These are phyloP conservation scores for Podospora didyma DNA, from an alignment of 495 filamentous ascomycete genomes.

Conservation along the genomic window DNA sequence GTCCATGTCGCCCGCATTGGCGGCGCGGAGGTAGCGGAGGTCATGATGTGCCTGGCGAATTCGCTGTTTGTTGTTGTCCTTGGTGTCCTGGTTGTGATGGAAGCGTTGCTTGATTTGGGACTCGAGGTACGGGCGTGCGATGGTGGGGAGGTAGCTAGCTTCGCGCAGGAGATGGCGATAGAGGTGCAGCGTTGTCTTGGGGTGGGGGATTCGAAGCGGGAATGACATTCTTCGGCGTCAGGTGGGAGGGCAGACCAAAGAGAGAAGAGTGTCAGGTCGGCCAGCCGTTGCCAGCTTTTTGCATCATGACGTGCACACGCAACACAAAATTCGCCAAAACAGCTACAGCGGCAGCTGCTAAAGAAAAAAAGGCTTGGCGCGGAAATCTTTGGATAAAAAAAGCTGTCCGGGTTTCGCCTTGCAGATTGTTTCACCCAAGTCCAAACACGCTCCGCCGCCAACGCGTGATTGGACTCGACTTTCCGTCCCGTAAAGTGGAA, in stretches of 20 bases:
- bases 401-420: not conserved
- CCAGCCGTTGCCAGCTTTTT: slow-evolving; percentile 1
- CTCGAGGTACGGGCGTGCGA: slow-evolving; percentile 58
- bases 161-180: slow-evolving; percentile 80
- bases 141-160: slow-evolving; percentile 72
- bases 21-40: slow-evolving; percentile 40
- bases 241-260: not conserved
- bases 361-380: not conserved
- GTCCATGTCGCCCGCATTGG: slow-evolving; percentile 52
- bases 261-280: not conserved
- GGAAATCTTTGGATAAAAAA: not conserved
- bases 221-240: slow-evolving; percentile 20
- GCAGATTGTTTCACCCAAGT: not conserved
- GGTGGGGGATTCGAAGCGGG: slow-evolving; percentile 20
- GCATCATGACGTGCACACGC: not conserved
- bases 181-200: slow-evolving; percentile 54
- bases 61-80: not conserved
- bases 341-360: too few species aligned
- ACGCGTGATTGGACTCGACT: not conserved
- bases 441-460: not conserved
- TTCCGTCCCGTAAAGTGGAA: not conserved
- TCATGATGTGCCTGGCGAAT: slow-evolving; percentile 30
- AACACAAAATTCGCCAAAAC: too few species aligned
- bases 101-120: slow-evolving; percentile 58
- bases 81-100: slow-evolving; percentile 20